These are phyloP conservation scores for Helichrysum umbraculigerum DNA, from an alignment of 129 eudicot genomes.

Conservation along the genomic window DNA sequence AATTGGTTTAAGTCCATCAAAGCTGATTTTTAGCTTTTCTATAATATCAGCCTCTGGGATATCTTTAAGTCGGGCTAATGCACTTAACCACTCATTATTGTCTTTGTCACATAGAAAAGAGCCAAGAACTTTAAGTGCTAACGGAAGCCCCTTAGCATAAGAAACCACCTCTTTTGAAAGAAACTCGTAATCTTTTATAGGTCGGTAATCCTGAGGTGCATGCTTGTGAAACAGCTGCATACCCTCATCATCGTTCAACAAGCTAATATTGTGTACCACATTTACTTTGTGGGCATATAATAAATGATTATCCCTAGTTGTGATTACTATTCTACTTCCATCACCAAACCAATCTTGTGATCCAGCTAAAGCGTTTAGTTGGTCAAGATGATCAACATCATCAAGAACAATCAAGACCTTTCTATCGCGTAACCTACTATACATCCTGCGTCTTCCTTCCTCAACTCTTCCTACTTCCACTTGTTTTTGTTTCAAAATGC, in stretches of 20 bases:
- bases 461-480: neutral
- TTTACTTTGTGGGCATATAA: neutral
- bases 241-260: neutral
- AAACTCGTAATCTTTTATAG: neutral
- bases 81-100: neutral
- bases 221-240: neutral
- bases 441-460: neutral
- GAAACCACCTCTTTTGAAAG: neutral
- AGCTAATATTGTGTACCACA: neutral
- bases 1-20: neutral
- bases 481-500: neutral
- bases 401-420: constrained; percentile 3
- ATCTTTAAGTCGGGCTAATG: neutral
- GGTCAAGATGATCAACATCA: neutral
- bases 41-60: neutral
- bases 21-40: neutral
- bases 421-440: neutral
- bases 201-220: neutral
- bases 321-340: neutral
- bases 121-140: neutral
- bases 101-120: neutral
- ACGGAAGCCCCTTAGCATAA: neutral
- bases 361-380: neutral
- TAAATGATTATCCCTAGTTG: neutral
- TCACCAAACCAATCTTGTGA: neutral